Conservation (phyloP, 163 green algal species). For the Volvox carteri region DNA sequence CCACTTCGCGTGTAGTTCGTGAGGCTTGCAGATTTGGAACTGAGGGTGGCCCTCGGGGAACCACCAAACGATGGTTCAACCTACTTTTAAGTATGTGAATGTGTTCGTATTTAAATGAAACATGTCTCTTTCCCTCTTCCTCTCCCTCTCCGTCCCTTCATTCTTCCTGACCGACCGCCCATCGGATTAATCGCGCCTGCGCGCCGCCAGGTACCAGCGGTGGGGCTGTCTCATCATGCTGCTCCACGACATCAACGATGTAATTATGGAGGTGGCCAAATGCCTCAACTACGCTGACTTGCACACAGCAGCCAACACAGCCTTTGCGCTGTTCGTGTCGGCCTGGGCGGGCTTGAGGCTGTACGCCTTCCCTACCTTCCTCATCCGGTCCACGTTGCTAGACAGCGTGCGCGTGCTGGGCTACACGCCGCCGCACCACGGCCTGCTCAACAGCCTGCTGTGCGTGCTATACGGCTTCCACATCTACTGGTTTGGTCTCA, state of each 20-base stretch:
- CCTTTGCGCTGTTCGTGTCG: conserved; percentile 87
- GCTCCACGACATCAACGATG: conserved; percentile 93
- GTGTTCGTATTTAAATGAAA: no score
- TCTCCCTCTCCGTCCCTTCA: background rate
- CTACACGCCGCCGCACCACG: conserved; percentile 73
- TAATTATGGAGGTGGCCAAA: conserved; percentile 93
- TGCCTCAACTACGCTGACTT: conserved; percentile 78
- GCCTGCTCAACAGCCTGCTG: conserved; percentile 86
- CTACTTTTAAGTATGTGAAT: no score
- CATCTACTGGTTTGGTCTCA: conserved; percentile 94
- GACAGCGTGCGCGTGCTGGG: conserved; percentile 70
- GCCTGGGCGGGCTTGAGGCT: conserved; percentile 88
- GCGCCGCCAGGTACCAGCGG: conserved; percentile 76
- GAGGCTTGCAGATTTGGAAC: no score
- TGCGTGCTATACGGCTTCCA: conserved; percentile 89
- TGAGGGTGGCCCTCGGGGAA: no score
- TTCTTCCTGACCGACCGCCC: background rate
- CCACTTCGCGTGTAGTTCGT: no score
- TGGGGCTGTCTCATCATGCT: conserved; percentile 89
- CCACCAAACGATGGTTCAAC: no score
- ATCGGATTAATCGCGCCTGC: no score
- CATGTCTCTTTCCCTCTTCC: background rate
- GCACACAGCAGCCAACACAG: conserved; percentile 65
- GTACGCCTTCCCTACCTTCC: conserved; percentile 80
- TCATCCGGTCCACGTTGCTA: conserved; percentile 82